phyloP scores from a whole-genome alignment of 441 rosid genomes.

The Erodium texanum region DNA sequence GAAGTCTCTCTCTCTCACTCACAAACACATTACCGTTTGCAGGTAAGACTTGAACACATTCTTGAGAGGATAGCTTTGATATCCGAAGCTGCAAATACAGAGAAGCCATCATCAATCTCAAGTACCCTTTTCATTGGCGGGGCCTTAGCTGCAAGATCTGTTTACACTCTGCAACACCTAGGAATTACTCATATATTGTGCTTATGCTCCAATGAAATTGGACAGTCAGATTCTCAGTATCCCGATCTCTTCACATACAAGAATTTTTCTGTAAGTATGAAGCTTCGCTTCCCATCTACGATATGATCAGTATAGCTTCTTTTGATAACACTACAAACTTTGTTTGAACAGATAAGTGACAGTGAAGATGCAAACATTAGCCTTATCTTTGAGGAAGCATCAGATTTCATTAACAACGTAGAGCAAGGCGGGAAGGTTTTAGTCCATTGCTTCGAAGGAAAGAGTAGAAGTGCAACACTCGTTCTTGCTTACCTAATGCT shows the following conservation, averaged over 20 bases:
- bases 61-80: constrained; percentile 93
- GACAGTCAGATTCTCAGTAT: constrained; percentile 88
- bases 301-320: too few relatives aligned
- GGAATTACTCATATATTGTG: constrained; percentile 82
- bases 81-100: constrained; percentile 90
- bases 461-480: constrained; percentile 90
- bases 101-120: constrained; percentile 82
- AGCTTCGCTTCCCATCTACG: too few relatives aligned
- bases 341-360: constrained; percentile 57
- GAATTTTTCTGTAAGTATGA: constrained; percentile 70
- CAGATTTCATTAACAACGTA: constrained; percentile 65
- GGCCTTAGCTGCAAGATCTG: constrained; percentile 86
- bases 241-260: constrained; percentile 68
- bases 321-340: background rate
- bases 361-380: constrained; percentile 75
- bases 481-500: constrained; percentile 86
- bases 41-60: constrained; percentile 97
- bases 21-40: constrained; percentile 14
- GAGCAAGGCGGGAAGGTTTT: constrained; percentile 78
- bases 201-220: constrained; percentile 92
- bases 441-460: constrained; percentile 98
- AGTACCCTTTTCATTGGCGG: constrained; percentile 75
- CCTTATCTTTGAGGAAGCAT: constrained; percentile 75
- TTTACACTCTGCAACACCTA: constrained; percentile 70
- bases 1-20: background rate